Evolutionary conservation across 2,329 filamentous ascomycete genomes (phyloP).

Genomic region (Botryotinia narcissicola): DNA sequence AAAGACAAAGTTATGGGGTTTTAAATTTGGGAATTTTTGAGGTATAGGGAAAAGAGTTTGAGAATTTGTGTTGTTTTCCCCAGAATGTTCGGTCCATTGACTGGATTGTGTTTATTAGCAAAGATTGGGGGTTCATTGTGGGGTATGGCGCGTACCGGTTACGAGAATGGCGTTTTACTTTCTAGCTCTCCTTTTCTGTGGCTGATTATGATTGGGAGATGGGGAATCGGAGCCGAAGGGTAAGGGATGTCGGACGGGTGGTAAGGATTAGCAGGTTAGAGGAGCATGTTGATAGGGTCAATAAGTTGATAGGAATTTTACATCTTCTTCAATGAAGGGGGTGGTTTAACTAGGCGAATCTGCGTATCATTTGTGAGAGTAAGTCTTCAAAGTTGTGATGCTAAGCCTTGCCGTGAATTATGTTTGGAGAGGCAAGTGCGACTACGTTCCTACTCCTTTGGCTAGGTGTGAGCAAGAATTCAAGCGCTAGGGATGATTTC

Average conservation of each 20-base stretch:
- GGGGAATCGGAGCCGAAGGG: not conserved
- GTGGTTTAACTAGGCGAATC: not conserved
- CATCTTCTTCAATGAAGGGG: not conserved
- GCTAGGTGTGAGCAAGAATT: not conserved
- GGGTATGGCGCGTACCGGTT: conserved; percentile 3
- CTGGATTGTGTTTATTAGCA: conserved; percentile 9
- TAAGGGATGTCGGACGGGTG: not conserved
- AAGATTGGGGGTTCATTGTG: conserved; percentile 7
- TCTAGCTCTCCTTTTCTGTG: not conserved
- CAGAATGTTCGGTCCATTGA: not conserved
- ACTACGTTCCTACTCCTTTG: not conserved
- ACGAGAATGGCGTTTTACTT: conserved; percentile 7
- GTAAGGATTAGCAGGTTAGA: not conserved
- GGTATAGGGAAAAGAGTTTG: conserved; percentile 10
- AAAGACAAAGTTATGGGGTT: not conserved
- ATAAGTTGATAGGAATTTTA: conserved; percentile 12
- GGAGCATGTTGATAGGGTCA: not conserved
- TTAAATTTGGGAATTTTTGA: conserved; percentile 8
- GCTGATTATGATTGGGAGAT: not conserved
- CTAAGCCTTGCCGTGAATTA: not conserved
- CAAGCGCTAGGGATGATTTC: not conserved
- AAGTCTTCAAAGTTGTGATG: not conserved
- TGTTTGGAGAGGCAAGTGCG: not conserved
- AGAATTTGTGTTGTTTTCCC: not conserved
- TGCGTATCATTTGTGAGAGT: not conserved